A percentile compares a stretch with the other conserved stretches of the same genome.
Evolutionary conservation across 2,329 filamentous ascomycete genomes (phyloP).

Genomic region (Aschersonia sp.): DNA sequence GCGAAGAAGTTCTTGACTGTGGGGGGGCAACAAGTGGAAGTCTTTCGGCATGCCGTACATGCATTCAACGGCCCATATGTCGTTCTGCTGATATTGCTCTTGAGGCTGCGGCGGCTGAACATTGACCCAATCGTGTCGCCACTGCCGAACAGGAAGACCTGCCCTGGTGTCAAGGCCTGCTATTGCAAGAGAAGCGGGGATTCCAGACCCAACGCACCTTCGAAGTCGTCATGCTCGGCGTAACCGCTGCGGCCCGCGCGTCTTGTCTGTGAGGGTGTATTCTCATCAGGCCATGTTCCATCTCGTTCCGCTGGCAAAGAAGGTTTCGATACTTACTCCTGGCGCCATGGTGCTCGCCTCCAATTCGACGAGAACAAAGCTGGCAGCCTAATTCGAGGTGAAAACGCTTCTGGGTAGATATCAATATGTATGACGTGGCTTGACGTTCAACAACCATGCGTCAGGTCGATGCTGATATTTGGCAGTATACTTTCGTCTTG

Average conservation of each 20-base stretch:
- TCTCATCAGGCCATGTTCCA: not conserved
- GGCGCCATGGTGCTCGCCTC: slow-evolving; percentile 20
- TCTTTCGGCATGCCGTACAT: slow-evolving; percentile 76
- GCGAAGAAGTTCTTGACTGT: slow-evolving; percentile 71
- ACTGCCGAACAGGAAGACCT: slow-evolving; percentile 83
- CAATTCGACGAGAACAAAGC: too few species aligned
- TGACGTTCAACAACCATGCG: too few species aligned
- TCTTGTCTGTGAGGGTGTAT: slow-evolving; percentile 29
- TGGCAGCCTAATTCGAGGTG: not conserved
- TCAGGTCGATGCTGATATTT: too few species aligned
- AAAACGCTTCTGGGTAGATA: too few species aligned
- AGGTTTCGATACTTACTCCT: slow-evolving; percentile 15
- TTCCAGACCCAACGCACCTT: slow-evolving; percentile 22
- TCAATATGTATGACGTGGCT: too few species aligned
- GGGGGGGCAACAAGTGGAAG: slow-evolving; percentile 58
- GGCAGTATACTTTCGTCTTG: too few species aligned
- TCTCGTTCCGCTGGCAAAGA: too few species aligned
- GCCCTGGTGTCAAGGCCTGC: slow-evolving; percentile 15
- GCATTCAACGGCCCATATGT: slow-evolving; percentile 62
- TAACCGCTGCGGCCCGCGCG: slow-evolving; percentile 42
- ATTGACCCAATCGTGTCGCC: slow-evolving; percentile 58
- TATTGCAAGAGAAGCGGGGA: not conserved
- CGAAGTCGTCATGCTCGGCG: slow-evolving; percentile 47
- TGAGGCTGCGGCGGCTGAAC: slow-evolving; percentile 51
- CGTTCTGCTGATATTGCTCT: slow-evolving; percentile 48